Conservation (phyloP, 2,329 filamentous ascomycete species). For the Bipolaris victoriae region DNA sequence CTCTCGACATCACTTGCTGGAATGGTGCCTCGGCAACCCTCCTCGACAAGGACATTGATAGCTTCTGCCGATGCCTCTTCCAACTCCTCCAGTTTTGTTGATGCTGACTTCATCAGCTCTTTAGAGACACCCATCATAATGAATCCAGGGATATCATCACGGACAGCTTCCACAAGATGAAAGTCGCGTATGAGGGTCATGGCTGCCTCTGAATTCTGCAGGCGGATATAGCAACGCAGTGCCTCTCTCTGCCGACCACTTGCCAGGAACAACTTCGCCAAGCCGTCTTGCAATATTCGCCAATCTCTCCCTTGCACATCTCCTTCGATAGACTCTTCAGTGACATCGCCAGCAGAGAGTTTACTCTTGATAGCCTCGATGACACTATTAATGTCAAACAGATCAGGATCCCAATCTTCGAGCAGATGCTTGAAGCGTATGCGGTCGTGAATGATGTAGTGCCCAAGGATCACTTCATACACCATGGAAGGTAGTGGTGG, state of each 20-base stretch:
- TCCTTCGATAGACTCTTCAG: slow-evolving; percentile 76
- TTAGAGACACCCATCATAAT: slow-evolving; percentile 83
- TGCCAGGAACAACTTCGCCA: slow-evolving; percentile 84
- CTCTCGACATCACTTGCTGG: slow-evolving; percentile 76
- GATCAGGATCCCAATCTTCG: slow-evolving; percentile 80
- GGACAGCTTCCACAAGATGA: slow-evolving; percentile 86
- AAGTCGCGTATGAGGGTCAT: slow-evolving; percentile 86
- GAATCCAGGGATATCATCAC: slow-evolving; percentile 88
- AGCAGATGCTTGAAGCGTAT: slow-evolving; percentile 77
- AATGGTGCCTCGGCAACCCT: slow-evolving; percentile 88
- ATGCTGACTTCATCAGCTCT: slow-evolving; percentile 69
- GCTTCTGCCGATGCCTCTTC: slow-evolving; percentile 82
- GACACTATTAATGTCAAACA: slow-evolving; percentile 80
- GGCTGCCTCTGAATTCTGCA: slow-evolving; percentile 89
- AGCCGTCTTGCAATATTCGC: slow-evolving; percentile 83
- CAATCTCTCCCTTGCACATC: slow-evolving; percentile 79
- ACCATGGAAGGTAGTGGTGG: slow-evolving; percentile 81
- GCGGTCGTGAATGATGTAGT: slow-evolving; percentile 84
- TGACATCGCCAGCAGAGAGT: slow-evolving; percentile 75
- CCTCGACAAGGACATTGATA: slow-evolving; percentile 83
- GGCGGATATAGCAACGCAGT: slow-evolving; percentile 82
- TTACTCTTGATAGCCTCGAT: slow-evolving; percentile 82
- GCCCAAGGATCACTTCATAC: slow-evolving; percentile 86
- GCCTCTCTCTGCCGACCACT: slow-evolving; percentile 83
- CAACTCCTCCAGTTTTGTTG: slow-evolving; percentile 71